These are phyloP conservation scores for Oryza coarctata DNA, from an alignment of 176 grass and related monocot species.

Conservation along the genomic window DNA sequence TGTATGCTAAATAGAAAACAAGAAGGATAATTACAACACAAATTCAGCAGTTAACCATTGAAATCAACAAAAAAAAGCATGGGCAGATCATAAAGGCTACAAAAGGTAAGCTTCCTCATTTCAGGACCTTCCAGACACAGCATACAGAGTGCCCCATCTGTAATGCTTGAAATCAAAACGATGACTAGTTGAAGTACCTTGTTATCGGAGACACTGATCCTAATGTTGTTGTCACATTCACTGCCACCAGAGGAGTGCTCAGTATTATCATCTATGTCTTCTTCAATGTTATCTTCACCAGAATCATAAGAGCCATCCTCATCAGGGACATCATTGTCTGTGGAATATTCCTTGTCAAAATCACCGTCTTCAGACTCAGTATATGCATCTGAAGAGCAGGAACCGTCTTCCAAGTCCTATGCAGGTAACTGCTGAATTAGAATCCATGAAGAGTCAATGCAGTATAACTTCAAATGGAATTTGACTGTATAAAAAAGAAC, in stretches of 20 bases:
- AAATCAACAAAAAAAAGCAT: conserved; percentile 6
- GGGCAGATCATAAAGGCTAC: conserved; percentile 17
- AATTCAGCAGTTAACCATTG: neutral
- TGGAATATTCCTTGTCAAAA: conserved; percentile 77
- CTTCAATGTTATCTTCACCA: conserved; percentile 59
- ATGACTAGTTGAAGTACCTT: conserved; percentile 53
- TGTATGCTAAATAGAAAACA: conserved; percentile 9
- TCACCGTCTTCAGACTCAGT: conserved; percentile 77
- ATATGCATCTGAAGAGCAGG: conserved; percentile 80
- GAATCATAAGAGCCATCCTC: conserved; percentile 73
- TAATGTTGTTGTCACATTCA: conserved; percentile 49
- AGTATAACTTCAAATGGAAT: conserved; percentile 34
- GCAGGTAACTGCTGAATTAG: conserved; percentile 41
- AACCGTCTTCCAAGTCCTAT: conserved; percentile 77
- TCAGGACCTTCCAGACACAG: conserved; percentile 2
- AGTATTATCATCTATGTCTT: conserved; percentile 54
- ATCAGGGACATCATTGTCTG: conserved; percentile 69
- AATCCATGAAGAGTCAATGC: conserved; percentile 29
- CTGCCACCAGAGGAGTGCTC: conserved; percentile 48
- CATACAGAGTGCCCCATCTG: neutral
- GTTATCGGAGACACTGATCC: conserved; percentile 40
- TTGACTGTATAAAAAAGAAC: conserved; percentile 24
- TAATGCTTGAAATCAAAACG: conserved; percentile 31
- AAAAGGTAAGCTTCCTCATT: conserved; percentile 14
- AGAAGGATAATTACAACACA: neutral